Evolutionary conservation across 306 rosid species (phyloP).

Genomic region (Rosa lucieae): DNA sequence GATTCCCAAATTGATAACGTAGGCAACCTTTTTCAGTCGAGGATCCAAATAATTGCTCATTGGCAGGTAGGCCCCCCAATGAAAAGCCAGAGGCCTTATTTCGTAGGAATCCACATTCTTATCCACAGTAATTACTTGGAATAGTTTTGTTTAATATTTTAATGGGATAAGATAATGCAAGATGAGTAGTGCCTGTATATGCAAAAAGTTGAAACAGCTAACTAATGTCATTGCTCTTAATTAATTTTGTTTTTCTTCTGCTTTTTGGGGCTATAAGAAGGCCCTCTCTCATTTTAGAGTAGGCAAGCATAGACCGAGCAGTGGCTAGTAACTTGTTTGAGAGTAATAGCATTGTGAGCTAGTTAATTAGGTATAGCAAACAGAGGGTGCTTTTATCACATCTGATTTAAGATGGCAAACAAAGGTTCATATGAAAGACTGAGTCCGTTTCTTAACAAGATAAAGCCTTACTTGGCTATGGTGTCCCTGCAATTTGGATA

Average conservation of each 20-base stretch:
- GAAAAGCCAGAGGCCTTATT: not conserved
- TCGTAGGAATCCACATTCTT: constrained; percentile 14
- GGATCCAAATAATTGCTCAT: constrained; percentile 5
- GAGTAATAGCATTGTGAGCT: not conserved
- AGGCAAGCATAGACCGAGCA: not conserved
- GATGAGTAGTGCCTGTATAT: not conserved
- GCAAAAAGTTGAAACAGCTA: constrained; percentile 6
- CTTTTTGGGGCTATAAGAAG: constrained; percentile 17
- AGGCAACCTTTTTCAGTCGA: not conserved
- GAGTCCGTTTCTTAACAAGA: constrained; percentile 33
- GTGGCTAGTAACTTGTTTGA: not conserved
- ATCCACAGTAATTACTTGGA: not conserved
- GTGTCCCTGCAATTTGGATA: constrained; percentile 83
- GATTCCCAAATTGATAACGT: constrained; percentile 5
- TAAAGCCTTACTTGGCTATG: constrained; percentile 90
- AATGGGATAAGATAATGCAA: constrained; percentile 18
- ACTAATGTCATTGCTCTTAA: not conserved
- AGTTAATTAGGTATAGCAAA: not conserved
- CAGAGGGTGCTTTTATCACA: not conserved
- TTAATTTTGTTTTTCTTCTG: not conserved
- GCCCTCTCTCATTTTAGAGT: not conserved
- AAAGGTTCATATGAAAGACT: not conserved
- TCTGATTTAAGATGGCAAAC: constrained; percentile 11
- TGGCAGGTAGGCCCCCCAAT: not conserved
- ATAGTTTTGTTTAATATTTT: not conserved